Percentiles rank a stretch among this genome's conserved stretches.
Conservation (phyloP, 2,329 filamentous ascomycete genomes). For the Remersonia thermophila region DNA sequence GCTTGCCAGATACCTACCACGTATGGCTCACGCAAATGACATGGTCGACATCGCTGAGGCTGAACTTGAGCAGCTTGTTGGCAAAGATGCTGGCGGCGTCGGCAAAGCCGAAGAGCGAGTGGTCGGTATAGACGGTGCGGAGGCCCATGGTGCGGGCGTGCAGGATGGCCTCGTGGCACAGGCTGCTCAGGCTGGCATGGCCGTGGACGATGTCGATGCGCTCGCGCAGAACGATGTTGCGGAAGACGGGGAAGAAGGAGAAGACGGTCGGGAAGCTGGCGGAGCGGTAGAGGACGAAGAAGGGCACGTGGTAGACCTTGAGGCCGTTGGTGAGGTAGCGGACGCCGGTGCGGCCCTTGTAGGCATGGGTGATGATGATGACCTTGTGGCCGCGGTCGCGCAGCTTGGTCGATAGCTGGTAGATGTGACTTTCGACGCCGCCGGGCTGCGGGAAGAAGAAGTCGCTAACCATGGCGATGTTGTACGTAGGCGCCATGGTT, state of each 20-base stretch:
- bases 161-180: conserved; percentile 89
- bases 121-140: conserved; percentile 91
- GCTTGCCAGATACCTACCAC: conserved; percentile 50
- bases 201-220: conserved; percentile 95
- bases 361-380: conserved; percentile 92
- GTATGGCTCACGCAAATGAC: conserved; percentile 98
- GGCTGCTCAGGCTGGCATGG: conserved; percentile 84
- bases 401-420: conserved; percentile 90
- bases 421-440: conserved; percentile 95
- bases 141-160: conserved; percentile 94
- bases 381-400: conserved; percentile 97
- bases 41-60: conserved; percentile 90
- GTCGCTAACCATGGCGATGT: conserved; percentile 89
- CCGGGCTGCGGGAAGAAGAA: conserved; percentile 98
- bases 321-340: conserved; percentile 94
- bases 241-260: conserved; percentile 95
- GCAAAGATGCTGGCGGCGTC: conserved; percentile 92
- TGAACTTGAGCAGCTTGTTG: conserved; percentile 95
- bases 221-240: conserved; percentile 90
- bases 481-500: conserved; percentile 44
- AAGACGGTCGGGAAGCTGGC: conserved; percentile 94
- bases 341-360: conserved; percentile 79
- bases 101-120: conserved; percentile 93
- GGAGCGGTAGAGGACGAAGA: conserved; percentile 88
- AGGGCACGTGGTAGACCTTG: conserved; percentile 96